Percentiles rank a stretch among this genome's conserved stretches.
Evolutionary conservation across 495 filamentous ascomycete genomes (phyloP).

Genomic region (Aspergillus mulundensis): DNA sequence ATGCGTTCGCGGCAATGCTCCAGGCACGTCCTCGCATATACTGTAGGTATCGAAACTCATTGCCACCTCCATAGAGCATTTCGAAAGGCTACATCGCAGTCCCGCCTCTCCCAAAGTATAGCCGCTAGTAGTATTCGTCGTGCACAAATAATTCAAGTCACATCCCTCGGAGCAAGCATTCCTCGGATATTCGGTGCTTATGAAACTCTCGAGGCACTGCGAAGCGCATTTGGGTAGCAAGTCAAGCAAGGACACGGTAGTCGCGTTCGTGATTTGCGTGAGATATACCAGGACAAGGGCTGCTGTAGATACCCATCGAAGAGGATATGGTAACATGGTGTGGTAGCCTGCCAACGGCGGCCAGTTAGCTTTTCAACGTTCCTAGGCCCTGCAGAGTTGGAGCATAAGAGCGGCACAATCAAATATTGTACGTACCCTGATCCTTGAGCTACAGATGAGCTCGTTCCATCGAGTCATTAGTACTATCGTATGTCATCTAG

Average conservation of each 20-base stretch:
- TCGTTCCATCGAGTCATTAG: conserved; percentile 26
- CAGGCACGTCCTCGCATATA: conserved; percentile 54
- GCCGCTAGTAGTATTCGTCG: conserved; percentile 51
- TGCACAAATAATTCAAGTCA: conserved; percentile 60
- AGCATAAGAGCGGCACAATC: not conserved
- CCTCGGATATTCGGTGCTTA: conserved; percentile 52
- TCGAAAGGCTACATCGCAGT: conserved; percentile 55
- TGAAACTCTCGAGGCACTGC: conserved; percentile 58
- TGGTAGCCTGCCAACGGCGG: not conserved
- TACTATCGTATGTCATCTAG: conserved; percentile 27
- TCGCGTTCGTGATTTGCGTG: conserved; percentile 15
- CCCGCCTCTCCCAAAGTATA: conserved; percentile 69
- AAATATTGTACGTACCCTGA: conserved; percentile 19
- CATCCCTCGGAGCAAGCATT: conserved; percentile 44
- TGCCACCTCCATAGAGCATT: conserved; percentile 29
- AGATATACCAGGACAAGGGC: conserved; percentile 20
- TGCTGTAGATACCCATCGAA: conserved; percentile 10
- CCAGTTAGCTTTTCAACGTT: conserved; percentile 2
- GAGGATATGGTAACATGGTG: conserved; percentile 20
- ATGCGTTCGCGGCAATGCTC: conserved; percentile 56
- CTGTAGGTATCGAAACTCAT: conserved; percentile 41
- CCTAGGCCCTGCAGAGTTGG: not conserved
- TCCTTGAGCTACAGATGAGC: conserved; percentile 17
- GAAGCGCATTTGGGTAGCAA: conserved; percentile 62
- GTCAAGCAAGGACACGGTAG: conserved; percentile 24